Conservation (phyloP, 2,329 filamentous ascomycete genomes). For the Aspergillus udagawae region DNA sequence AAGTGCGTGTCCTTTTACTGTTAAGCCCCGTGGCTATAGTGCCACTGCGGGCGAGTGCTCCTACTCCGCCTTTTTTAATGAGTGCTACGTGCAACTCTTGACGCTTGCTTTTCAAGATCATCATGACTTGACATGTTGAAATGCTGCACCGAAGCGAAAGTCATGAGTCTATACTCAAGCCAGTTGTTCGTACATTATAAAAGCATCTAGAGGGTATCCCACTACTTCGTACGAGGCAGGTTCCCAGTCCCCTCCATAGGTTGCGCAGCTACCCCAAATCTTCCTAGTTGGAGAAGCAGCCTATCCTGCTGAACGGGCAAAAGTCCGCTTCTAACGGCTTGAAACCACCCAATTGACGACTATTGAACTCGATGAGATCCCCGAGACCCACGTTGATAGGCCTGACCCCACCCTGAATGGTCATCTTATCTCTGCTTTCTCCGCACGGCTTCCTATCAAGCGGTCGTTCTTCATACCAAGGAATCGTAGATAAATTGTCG, state of each 20-base stretch:
- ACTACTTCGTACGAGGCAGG: neutral
- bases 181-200: neutral
- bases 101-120: too few relatives aligned
- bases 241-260: neutral
- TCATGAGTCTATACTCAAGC: neutral
- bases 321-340: neutral
- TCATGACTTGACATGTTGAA: neutral
- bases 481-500: conserved; percentile 2
- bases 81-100: neutral
- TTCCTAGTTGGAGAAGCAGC: conserved; percentile 6
- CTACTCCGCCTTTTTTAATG: neutral
- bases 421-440: conserved; percentile 2
- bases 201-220: neutral
- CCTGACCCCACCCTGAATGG: neutral
- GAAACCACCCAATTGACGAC: neutral
- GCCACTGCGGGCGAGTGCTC: neutral
- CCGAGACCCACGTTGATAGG: neutral
- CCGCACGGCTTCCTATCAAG: neutral
- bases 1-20: conserved; percentile 7
- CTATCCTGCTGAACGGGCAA: neutral
- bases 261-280: conserved; percentile 2
- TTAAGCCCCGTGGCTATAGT: conserved; percentile 3
- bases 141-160: neutral
- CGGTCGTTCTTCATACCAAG: neutral
- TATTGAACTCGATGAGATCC: neutral